Base-by-base conservation (phyloP, 148 eudicot species). In the Persicaria maculosa region DNA sequence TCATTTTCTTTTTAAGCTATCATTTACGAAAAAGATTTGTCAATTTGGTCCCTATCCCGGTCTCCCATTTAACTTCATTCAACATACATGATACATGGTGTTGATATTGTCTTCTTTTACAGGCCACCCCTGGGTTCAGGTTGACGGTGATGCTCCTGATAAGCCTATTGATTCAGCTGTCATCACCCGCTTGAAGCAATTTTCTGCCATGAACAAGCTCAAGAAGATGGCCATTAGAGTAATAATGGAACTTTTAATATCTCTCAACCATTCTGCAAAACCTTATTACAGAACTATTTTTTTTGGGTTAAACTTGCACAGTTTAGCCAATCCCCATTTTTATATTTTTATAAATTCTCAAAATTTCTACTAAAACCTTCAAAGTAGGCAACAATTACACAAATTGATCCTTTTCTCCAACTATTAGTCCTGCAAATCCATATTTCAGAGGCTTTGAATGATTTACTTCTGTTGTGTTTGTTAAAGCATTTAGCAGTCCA, bases 141-240 rank as follows among this genome's bases (percentile, higher is more conserved):
- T 45, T 17, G 73, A 71, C 16, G 73, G 73, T 17, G 73, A 71
- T 20, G 73, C 73, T 71, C 73, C 73, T n/a, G 73, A 71, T 48
- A 71, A 71, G 73, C 73, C 73, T 71, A 46, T 71, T 71, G 73
- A 71, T 47, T 71, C 73, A 20, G 73, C 73, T 19, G 73, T 71
- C 31, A 46, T 71, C 14, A 71, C 45, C 54, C 73, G 73, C 53
- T 9, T 71, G 6, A 71, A 71, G 54, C 73, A 71, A 71, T 71
- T 71, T 48, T 71, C 73, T 2, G 50, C 73, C 25, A 71, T 71
- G 73, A 71, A 71, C 73, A 71, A 71, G 47, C 73, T 71, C 54
- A 71, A 71, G 54, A 71, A 48, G 73, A 71, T 71, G 54, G 73
- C 54, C 15, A 71, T 71, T 71, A 71, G 73, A 71, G 73, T 71